Percentiles rank a stretch among this genome's conserved stretches.
These are phyloP conservation scores for Cynara cardunculus DNA, from an alignment of 129 eudicot species.

Conservation along the genomic window DNA sequence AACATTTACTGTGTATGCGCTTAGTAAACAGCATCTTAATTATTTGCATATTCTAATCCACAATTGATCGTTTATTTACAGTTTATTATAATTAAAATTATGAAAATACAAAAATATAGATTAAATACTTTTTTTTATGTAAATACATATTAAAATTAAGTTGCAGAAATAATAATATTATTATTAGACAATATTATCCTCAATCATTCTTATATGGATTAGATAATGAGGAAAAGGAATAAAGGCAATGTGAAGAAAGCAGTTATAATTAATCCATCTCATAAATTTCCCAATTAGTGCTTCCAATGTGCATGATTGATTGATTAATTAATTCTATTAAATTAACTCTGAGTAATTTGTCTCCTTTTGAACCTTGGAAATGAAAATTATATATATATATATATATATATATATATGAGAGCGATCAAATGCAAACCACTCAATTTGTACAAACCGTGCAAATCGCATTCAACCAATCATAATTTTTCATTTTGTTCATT, in stretches of 20 bases:
- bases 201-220: neutral
- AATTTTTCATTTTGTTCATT: no score
- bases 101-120: no score
- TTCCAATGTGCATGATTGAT: slow-evolving; percentile 10
- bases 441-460: no score
- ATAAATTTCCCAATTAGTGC: slow-evolving; percentile 18
- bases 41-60: no score
- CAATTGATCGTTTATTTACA: no score
- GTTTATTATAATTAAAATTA: no score
- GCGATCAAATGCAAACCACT: no score
- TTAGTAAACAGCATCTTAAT: no score
- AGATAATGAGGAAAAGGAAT: slow-evolving; percentile 4
- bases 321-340: slow-evolving; percentile 9
- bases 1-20: no score
- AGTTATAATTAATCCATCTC: slow-evolving; percentile 15
- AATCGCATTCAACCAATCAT: no score
- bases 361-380: neutral
- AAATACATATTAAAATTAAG: neutral
- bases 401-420: no score
- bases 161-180: neutral
- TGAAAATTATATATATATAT: neutral
- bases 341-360: neutral
- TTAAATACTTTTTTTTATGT: no score
- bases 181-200: slow-evolving; percentile 18
- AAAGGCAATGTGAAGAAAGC: slow-evolving; percentile 19